Evolutionary conservation across 2,329 filamentous ascomycete species (phyloP).

Genomic region (Ilyonectria robusta): DNA sequence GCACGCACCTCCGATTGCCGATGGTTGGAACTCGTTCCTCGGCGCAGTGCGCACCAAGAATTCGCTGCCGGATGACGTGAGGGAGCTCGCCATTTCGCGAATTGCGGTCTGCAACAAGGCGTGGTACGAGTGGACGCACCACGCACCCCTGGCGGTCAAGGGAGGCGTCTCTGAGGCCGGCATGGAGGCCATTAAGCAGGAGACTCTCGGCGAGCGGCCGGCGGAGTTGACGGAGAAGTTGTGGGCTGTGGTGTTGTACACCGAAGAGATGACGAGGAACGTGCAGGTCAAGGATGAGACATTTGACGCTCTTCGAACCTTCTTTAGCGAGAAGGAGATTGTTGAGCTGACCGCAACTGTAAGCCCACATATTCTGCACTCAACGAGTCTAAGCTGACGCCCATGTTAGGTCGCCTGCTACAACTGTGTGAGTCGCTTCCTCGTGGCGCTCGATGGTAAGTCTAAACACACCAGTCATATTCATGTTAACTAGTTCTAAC

Average conservation of each 20-base stretch:
- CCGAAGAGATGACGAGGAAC: constrained; percentile 87
- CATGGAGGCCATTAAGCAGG: constrained; percentile 60
- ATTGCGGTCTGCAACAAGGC: constrained; percentile 86
- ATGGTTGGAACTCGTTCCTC: constrained; percentile 82
- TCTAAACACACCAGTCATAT: constrained; percentile 26
- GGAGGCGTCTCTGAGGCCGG: constrained; percentile 70
- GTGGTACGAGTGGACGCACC: constrained; percentile 88
- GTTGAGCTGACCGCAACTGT: constrained; percentile 87
- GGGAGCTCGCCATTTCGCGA: constrained; percentile 85
- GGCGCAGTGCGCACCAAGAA: constrained; percentile 73
- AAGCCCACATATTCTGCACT: constrained; percentile 40
- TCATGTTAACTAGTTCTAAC: constrained; percentile 46
- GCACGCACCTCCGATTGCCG: constrained; percentile 80
- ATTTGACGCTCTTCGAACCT: constrained; percentile 72
- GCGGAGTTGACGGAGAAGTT: constrained; percentile 69
- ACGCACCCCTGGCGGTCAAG: constrained; percentile 76
- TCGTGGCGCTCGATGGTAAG: constrained; percentile 85
- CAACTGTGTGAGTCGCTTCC: constrained; percentile 87
- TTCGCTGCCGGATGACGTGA: constrained; percentile 66
- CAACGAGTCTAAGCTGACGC: constrained; percentile 34
- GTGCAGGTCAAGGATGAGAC: constrained; percentile 78
- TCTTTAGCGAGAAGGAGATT: constrained; percentile 79
- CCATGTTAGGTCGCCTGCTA: constrained; percentile 75
- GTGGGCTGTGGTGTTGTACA: constrained; percentile 79
- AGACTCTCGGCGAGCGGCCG: constrained; percentile 49